Evolutionary conservation across 2,329 filamentous ascomycete species (phyloP), one percentile per base, ranked within the genome.

Genomic region (Penicillium paneum): DNA sequence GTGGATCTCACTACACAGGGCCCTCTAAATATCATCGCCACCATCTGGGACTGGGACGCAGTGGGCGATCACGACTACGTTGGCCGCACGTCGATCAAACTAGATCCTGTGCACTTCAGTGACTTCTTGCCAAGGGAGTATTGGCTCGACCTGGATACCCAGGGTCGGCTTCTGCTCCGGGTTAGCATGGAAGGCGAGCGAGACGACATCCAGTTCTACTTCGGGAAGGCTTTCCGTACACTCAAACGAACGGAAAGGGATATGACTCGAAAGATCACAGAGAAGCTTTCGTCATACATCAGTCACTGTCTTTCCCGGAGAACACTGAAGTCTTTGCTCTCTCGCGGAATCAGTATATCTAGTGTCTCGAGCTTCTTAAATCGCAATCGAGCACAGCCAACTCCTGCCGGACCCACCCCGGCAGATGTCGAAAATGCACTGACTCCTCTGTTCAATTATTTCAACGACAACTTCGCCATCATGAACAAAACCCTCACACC

Each of bases 161-260:
- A 99, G 72, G 94, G 94, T 8, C 84, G 93, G 47, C 75, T 99
- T 31, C 76, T 99, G 54, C 83, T 99, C 49, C 84, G 93, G 59
- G 91, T 99, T 49, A 97, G 91, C 70, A 99, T 99, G 94, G 94
- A 99, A 76, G 94, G 94, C 48, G 94, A 99, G 75, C 84, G 94
- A 59, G 94, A 99, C 70, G 94, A 99, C 70, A 99, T 99, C 55
- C 90, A 97, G 67, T 99, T 99, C 73, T 93, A 97, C 69, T 97
- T 97, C 73, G 94, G 92, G 65, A 97, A 97, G 75, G 90, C 94
- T 26, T 99, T 99, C 78, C 84, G 94, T 43, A 91, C 93, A 56
- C 80, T 99, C 64, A 97, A 97, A 79, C 85, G 94, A 62, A 96
- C 93, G 0, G 93, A 99, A 76, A 84, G 93, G 66, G 94, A 99